A percentile compares a stretch with the other conserved stretches of the same genome.
These are phyloP conservation scores for Ganoderma lucidum DNA, from an alignment of 1,284 basidiomycete species.

Conservation along the genomic window DNA sequence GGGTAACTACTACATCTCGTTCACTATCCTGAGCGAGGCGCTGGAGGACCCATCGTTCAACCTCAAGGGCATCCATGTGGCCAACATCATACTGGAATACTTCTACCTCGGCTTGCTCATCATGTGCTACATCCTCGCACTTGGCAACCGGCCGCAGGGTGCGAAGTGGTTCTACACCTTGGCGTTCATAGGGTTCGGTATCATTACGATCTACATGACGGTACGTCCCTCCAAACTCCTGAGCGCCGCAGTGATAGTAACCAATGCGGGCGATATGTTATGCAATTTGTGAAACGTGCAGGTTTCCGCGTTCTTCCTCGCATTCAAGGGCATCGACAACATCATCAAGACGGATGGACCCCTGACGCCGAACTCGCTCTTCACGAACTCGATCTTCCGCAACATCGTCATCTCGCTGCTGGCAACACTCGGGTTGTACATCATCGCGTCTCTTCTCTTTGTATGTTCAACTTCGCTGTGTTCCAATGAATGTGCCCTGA, in stretches of 20 bases:
- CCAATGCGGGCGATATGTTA: constrained; percentile 1
- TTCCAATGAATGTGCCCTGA: constrained; percentile 1
- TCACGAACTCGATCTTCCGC: constrained; percentile 82
- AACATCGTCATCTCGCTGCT: constrained; percentile 87
- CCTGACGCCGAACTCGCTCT: constrained; percentile 63
- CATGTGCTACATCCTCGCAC: constrained; percentile 89
- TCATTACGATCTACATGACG: constrained; percentile 95
- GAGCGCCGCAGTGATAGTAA: background rate
- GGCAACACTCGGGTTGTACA: constrained; percentile 89
- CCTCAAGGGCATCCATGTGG: constrained; percentile 67
- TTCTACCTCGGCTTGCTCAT: constrained; percentile 88
- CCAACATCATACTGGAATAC: constrained; percentile 87
- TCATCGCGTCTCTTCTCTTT: constrained; percentile 83
- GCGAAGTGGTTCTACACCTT: constrained; percentile 84
- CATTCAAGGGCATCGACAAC: constrained; percentile 79
- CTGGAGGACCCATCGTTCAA: constrained; percentile 71
- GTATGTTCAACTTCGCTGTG: constrained; percentile 55
- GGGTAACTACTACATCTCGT: constrained; percentile 93
- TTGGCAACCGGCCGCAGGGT: constrained; percentile 95
- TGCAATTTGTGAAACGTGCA: constrained; percentile 41
- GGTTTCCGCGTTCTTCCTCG: constrained; percentile 82
- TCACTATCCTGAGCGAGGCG: constrained; percentile 78
- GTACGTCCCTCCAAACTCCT: constrained; percentile 51
- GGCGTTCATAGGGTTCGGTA: constrained; percentile 83
- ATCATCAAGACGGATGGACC: constrained; percentile 57